Evolutionary conservation across 2,329 filamentous ascomycete genomes (phyloP), one percentile per base, ranked within the genome.

Genomic region (Neocucurbitaria cava): DNA sequence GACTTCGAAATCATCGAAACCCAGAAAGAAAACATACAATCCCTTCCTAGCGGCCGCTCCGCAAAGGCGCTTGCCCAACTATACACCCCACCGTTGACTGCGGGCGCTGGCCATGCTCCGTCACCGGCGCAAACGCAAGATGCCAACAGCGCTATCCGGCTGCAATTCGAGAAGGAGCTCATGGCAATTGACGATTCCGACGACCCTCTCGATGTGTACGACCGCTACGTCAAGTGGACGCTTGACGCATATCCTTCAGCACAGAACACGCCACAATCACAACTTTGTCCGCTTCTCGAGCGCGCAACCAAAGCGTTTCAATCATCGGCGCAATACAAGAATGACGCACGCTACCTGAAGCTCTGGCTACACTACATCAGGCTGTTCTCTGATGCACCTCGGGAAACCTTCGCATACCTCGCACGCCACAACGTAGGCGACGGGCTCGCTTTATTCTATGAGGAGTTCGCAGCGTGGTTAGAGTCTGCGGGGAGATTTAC

Each of bases 11-110:
- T 97, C 60, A 97, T 99, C 78, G 95, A 99, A 79, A 87, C 86
- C 42, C 93, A 97, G 69, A 99, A 99, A 79, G 95, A 99, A 79
- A 99, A 99, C 77, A 97, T 99, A 52, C 93, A 97, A 77, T 88
- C 92, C 20, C 84, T 99, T 11, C 93, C 94, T 15, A 90, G 91
- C 59, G 95, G 89, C 30, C 83, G 95, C 62, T 98, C 94, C 36
- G 95, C 94, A 41, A 91, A 88, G 79, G 93, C 95, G 49, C 88
- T 99, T 46, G 92, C 89, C 26, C 86, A 92, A 49, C 85, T 92
- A 28, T 92, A 92, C 83, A 89, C 92, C 58, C 82, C 90, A 49
- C 82, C 72, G 26, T 57, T 75, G 7, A 70, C 68, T 15, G 63
- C 85, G 36, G 81, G 83, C 36, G 77, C 85, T 42, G 45, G 76